A percentile compares a stretch with the other conserved stretches of the same genome.
Evolutionary conservation across 140 eudicot genomes (phyloP).

Genomic region (Senecio squalidus): DNA sequence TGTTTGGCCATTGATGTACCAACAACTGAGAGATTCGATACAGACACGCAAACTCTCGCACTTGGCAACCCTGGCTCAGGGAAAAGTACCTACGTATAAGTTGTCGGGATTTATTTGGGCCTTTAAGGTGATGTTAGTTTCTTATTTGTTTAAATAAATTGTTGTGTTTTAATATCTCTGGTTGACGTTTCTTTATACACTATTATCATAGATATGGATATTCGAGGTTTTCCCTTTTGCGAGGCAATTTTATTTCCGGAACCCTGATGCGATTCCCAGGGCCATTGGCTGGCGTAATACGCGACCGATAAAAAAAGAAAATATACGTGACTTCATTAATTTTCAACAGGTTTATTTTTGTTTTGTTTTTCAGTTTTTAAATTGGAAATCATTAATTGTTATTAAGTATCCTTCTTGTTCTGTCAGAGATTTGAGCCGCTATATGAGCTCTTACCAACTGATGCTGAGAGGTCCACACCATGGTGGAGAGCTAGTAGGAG

Average conservation of each 20-base stretch:
- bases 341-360: neutral
- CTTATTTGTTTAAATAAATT: neutral
- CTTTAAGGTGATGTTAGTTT: neutral
- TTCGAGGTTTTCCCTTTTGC: neutral
- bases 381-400: no score
- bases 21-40: neutral
- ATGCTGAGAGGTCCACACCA: neutral
- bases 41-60: neutral
- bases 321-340: neutral
- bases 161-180: neutral
- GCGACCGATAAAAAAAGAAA: neutral
- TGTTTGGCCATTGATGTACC: neutral
- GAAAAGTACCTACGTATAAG: neutral
- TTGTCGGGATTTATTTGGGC: neutral
- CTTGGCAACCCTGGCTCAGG: neutral
- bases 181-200: neutral
- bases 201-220: neutral
- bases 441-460: neutral
- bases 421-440: neutral
- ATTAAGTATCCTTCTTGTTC: neutral
- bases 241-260: neutral
- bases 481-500: neutral
- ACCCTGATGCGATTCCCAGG: neutral
- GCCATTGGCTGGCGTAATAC: neutral
- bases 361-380: neutral